Conservation (phyloP, 495 filamentous ascomycete genomes). For the Neohortaea acidophila region DNA sequence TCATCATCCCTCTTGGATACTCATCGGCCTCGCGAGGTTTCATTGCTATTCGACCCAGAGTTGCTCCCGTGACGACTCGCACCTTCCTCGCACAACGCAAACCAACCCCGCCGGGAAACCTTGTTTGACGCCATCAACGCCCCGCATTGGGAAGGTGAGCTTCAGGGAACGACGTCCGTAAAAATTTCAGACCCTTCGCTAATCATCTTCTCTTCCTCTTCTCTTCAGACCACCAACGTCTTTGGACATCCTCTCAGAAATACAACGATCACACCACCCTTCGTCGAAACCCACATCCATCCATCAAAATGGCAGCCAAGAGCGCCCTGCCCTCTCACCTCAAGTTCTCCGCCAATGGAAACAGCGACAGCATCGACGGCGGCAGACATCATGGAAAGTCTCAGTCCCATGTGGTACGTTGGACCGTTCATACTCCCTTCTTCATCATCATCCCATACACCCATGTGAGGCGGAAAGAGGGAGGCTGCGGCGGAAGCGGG, state of each 20-base stretch:
- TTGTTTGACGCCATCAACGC: too few species aligned
- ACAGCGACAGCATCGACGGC: constrained; percentile 35
- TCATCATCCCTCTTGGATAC: too few species aligned
- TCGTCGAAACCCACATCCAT: not conserved
- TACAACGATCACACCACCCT: not conserved
- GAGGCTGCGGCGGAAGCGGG: too few species aligned
- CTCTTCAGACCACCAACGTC: constrained; percentile 1
- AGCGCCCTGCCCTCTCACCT: constrained; percentile 67
- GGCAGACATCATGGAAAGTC: constrained; percentile 84
- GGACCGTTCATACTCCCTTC: not conserved
- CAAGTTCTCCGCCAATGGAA: constrained; percentile 41
- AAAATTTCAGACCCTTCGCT: not conserved
- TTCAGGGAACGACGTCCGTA: too few species aligned
- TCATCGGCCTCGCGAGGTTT: too few species aligned
- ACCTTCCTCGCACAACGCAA: too few species aligned
- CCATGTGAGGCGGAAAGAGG: too few species aligned
- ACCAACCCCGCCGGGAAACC: too few species aligned
- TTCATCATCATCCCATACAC: too few species aligned
- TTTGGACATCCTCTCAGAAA: constrained; percentile 1
- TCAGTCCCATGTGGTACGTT: constrained; percentile 87
- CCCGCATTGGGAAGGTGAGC: not conserved
- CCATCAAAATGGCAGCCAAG: constrained; percentile 50
- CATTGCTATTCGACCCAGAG: too few species aligned
- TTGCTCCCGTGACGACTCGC: too few species aligned
- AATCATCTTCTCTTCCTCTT: too few species aligned